Conservation (phyloP, 805 yeast genomes). For the Candida methanosorbosa region DNA sequence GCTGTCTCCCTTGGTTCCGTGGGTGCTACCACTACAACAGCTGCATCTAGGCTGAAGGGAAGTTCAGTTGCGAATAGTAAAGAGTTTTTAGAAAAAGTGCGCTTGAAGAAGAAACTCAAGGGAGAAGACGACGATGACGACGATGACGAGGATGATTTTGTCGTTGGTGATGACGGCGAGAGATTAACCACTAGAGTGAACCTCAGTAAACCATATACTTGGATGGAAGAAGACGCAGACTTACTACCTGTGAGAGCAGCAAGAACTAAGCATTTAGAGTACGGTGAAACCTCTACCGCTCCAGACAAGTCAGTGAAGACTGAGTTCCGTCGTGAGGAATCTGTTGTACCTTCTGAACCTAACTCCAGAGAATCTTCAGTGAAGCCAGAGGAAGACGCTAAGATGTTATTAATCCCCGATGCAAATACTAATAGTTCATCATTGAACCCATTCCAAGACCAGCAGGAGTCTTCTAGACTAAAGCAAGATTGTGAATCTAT, state of each 20-base stretch:
- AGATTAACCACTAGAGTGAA: slow-evolving; percentile 43
- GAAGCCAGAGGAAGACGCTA: slow-evolving; percentile 10
- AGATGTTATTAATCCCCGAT: slow-evolving; percentile 7
- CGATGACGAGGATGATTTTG: slow-evolving; percentile 20
- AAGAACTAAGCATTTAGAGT: slow-evolving; percentile 36
- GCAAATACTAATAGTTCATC: slow-evolving; percentile 7
- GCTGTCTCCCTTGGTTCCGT: slow-evolving; percentile 35
- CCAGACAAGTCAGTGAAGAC: slow-evolving; percentile 25
- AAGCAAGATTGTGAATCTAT: slow-evolving; percentile 32
- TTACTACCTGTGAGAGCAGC: slow-evolving; percentile 67
- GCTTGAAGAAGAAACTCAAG: slow-evolving; percentile 6
- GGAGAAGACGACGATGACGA: slow-evolving; percentile 30
- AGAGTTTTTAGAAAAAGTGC: slow-evolving; percentile 23
- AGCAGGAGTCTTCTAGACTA: slow-evolving; percentile 26
- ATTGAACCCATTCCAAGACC: slow-evolving; percentile 21
- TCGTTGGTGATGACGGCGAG: slow-evolving; percentile 24
- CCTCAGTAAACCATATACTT: slow-evolving; percentile 53
- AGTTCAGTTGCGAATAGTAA: slow-evolving; percentile 28
- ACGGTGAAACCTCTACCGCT: slow-evolving; percentile 17
- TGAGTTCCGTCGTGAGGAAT: slow-evolving; percentile 18
- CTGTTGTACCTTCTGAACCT: slow-evolving; percentile 14
- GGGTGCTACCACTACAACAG: slow-evolving; percentile 10
- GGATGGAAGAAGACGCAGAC: slow-evolving; percentile 43
- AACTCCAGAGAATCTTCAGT: slow-evolving; percentile 16
- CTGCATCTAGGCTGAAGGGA: slow-evolving; percentile 7